These are phyloP conservation scores for Russula sp. DNA, from an alignment of 768 basidiomycete genomes.

Conservation along the genomic window DNA sequence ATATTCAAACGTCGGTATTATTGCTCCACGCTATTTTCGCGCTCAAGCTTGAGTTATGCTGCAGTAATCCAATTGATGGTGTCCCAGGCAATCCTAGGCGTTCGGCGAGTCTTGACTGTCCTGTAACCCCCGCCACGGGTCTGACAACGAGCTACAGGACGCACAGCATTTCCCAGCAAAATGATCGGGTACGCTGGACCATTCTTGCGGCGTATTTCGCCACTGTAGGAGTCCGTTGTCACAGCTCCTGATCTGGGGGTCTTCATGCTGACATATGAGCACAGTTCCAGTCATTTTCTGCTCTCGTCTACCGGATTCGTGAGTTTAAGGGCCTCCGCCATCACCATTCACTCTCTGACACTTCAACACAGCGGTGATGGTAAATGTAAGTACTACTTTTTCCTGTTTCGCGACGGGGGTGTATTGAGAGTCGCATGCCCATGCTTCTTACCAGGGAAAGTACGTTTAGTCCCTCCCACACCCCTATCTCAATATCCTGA, in stretches of 20 bases:
- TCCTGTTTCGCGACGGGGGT: neutral
- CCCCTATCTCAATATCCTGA: neutral
- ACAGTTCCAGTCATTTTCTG: conserved; percentile 52
- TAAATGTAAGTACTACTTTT: neutral
- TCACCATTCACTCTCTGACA: conserved; percentile 6
- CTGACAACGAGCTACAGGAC: conserved; percentile 35
- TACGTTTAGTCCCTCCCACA: conserved; percentile 22
- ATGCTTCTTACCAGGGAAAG: conserved; percentile 32
- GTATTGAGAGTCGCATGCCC: neutral
- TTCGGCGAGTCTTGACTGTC: conserved; percentile 38
- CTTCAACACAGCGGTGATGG: conserved; percentile 7
- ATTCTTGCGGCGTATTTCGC: conserved; percentile 38
- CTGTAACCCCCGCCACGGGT: neutral
- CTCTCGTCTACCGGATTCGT: conserved; percentile 46
- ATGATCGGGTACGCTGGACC: conserved; percentile 34
- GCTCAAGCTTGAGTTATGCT: neutral
- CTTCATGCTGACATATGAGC: neutral
- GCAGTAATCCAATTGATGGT: conserved; percentile 57
- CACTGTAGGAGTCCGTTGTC: conserved; percentile 38
- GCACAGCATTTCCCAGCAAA: conserved; percentile 50
- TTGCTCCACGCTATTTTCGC: neutral
- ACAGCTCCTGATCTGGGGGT: conserved; percentile 24
- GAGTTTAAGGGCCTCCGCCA: conserved; percentile 26
- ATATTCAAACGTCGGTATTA: conserved; percentile 50
- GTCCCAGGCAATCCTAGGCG: conserved; percentile 58